Evolutionary conservation across 139 green algal genomes (phyloP).

Genomic region (Astrephomene gubernaculifera): DNA sequence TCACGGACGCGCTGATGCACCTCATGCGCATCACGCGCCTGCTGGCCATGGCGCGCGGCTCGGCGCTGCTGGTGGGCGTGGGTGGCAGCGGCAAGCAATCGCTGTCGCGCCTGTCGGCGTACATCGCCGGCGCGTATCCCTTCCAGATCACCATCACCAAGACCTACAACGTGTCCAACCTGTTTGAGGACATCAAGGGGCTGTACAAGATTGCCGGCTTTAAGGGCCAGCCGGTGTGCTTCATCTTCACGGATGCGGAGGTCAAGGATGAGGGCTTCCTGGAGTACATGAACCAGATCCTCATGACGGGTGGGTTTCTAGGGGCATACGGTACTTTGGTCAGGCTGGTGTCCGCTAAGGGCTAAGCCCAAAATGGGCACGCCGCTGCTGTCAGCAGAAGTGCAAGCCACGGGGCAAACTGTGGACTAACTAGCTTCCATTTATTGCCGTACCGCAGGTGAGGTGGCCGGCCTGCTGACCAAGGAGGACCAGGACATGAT

Average conservation of each 20-base stretch:
- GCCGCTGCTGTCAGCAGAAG: too few relatives aligned
- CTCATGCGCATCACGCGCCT: constrained; percentile 90
- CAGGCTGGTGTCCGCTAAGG: too few relatives aligned
- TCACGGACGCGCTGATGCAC: constrained; percentile 93
- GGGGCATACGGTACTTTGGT: too few relatives aligned
- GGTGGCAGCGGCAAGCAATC: constrained; percentile 94
- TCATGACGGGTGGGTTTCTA: constrained; percentile 92
- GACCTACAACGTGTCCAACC: constrained; percentile 90
- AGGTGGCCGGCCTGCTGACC: constrained; percentile 91
- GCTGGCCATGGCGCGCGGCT: constrained; percentile 88
- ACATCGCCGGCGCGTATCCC: constrained; percentile 85
- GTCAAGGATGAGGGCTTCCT: constrained; percentile 96
- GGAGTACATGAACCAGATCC: constrained; percentile 98
- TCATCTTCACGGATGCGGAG: constrained; percentile 95
- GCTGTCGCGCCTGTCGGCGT: constrained; percentile 81
- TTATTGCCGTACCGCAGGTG: constrained; percentile 38
- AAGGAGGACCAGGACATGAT: constrained; percentile 97
- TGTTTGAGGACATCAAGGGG: constrained; percentile 96
- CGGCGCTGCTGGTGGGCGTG: constrained; percentile 94
- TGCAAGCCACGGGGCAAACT: too few relatives aligned
- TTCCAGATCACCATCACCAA: constrained; percentile 88
- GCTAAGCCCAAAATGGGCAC: too few relatives aligned
- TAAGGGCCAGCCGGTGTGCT: constrained; percentile 92
- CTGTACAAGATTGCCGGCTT: constrained; percentile 96
- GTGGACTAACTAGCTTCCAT: neutral